Evolutionary conservation across 2,329 filamentous ascomycete species (phyloP).

Genomic region (Aureobasidium sp.): DNA sequence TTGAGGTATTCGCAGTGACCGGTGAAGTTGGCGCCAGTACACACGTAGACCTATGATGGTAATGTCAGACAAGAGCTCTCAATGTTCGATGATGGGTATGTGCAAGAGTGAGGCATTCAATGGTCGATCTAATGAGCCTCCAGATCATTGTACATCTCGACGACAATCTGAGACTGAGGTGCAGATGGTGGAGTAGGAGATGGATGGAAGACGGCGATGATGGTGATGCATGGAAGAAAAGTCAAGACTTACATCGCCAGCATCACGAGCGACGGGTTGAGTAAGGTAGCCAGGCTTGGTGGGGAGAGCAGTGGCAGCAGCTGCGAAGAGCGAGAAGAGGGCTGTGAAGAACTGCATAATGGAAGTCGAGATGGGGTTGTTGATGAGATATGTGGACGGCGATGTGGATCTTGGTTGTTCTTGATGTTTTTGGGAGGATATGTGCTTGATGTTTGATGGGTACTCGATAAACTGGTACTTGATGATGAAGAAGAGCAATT

Average conservation of each 20-base stretch:
- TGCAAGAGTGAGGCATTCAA: neutral
- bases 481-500: neutral
- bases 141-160: neutral
- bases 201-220: neutral
- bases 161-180: no score
- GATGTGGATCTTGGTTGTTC: neutral
- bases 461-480: neutral
- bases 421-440: neutral
- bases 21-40: constrained; percentile 11
- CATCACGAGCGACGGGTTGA: neutral
- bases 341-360: constrained; percentile 10
- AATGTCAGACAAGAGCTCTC: neutral
- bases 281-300: neutral
- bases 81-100: neutral
- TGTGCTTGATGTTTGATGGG: neutral
- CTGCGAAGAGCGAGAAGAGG: constrained; percentile 7
- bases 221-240: neutral
- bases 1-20: neutral
- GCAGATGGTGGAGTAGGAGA: neutral
- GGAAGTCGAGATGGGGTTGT: neutral
- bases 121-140: neutral
- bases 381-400: neutral
- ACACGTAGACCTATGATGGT: neutral
- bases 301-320: constrained; percentile 3
- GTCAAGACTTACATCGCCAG: neutral